Evolutionary conservation across 306 rosid genomes (phyloP), one percentile per base, ranked within the genome.

Genomic region (Trifolium pratense): DNA sequence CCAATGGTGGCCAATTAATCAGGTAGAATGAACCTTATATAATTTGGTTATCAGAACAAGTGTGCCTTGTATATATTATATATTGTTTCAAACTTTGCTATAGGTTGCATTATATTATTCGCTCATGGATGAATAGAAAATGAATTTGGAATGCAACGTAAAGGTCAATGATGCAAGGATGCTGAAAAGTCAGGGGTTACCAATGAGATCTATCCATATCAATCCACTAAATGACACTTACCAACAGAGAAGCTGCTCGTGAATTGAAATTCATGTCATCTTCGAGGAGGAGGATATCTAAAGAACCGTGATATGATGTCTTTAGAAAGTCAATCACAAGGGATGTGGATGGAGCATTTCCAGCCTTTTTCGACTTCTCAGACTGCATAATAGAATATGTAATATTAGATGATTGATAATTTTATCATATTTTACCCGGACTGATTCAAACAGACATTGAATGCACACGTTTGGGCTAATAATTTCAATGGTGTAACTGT

Each of bases 321-420:
- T 75, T 89, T 70, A 94, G 68, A 82, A 88, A 91, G 66, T 91
- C 89, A 76, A 87, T 51, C 78, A 94, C 71, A 53, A 84, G 78
- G 77, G 96, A 81, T 21, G 92, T 81, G 11, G 95, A 74, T 45
- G 96, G 90, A 86, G 82, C 75, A 79, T 89, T 88, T 79, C 98
- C 97, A 71, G 89, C 92, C 82, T 72, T 90, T 73, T 91, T 91
- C 29, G 96, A 94, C 86, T 84, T 94, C 82, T 90, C 91, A 42
- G 92, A 92, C 97, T 92, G 88, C 78, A 72, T 31, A 67, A 64
- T 25, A 71, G 49, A 75, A 62, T 61, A 71, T 15, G 62, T 49
- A 67, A 72, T 26, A 66, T 57, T 21, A 62, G 51, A 68, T 15
- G 9, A 72, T 10, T 25, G 17, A 65, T 17, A 62, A 75, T 45